Evolutionary conservation across 2,329 filamentous ascomycete genomes (phyloP).

Genomic region (Aspergillus costaricaensis): DNA sequence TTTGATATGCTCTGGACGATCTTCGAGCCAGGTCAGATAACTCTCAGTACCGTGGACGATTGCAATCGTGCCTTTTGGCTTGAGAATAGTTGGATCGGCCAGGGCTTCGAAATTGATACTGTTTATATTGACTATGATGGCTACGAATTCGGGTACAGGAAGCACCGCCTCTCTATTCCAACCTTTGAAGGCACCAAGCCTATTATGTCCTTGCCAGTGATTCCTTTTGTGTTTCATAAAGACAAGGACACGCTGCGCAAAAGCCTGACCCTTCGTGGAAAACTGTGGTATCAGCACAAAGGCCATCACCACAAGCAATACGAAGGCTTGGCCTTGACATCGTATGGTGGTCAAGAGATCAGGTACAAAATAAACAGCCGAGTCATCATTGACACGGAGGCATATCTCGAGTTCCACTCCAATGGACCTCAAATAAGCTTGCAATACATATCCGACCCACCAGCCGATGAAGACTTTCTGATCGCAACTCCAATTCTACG

Average conservation of each 20-base stretch:
- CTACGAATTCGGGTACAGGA: conserved; percentile 31
- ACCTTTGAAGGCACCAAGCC: background rate
- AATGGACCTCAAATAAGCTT: rapidly evolving
- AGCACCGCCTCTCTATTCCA: conserved; percentile 33
- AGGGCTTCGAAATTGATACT: conserved; percentile 9
- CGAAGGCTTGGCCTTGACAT: conserved; percentile 45
- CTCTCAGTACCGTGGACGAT: conserved; percentile 13
- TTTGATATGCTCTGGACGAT: conserved; percentile 44
- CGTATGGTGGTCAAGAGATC: conserved; percentile 16
- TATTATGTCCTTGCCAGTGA: background rate
- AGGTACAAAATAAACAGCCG: conserved; percentile 20
- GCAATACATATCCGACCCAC: background rate
- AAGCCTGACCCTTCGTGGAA: conserved; percentile 49
- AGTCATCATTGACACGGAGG: conserved; percentile 1
- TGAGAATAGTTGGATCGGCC: background rate
- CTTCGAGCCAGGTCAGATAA: conserved; percentile 38
- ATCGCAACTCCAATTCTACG: background rate
- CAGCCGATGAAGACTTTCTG: background rate
- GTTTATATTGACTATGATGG: conserved; percentile 26
- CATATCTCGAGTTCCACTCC: background rate
- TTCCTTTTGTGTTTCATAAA: conserved; percentile 29
- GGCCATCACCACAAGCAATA: conserved; percentile 55
- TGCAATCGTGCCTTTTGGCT: conserved; percentile 17
- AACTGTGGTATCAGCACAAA: conserved; percentile 48
- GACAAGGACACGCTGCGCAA: conserved; percentile 41